phyloP scores from a whole-genome alignment of 2,329 filamentous ascomycete genomes.

The Sordariomycetes sp. region DNA sequence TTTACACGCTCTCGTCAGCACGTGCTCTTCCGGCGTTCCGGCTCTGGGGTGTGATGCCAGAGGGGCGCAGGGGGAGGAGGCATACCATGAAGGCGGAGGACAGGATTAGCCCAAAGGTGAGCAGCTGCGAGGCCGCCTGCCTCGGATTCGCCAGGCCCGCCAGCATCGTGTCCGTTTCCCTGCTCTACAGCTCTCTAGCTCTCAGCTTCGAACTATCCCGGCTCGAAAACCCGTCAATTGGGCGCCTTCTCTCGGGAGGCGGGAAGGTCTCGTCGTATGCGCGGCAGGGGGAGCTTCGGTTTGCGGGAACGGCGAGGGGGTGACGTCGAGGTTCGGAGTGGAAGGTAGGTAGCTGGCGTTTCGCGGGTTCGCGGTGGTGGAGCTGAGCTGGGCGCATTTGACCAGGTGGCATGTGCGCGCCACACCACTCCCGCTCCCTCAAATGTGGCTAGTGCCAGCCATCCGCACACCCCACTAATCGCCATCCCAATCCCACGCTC shows the following conservation, averaged over 20 bases:
- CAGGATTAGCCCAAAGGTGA: constrained; percentile 86
- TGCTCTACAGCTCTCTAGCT: too few species aligned
- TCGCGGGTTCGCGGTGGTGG: neutral
- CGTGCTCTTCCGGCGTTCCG: neutral
- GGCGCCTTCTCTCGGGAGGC: too few species aligned
- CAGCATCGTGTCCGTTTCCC: constrained; percentile 41
- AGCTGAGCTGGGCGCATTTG: neutral
- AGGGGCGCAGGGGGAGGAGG: neutral
- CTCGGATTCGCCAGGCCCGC: constrained; percentile 63
- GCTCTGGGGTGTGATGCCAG: neutral
- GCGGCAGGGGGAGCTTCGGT: neutral
- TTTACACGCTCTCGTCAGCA: constrained; percentile 10
- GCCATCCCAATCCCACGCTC: neutral
- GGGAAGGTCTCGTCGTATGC: neutral
- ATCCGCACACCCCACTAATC: neutral
- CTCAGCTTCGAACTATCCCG: too few species aligned
- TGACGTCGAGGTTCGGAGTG: neutral
- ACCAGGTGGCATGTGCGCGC: neutral
- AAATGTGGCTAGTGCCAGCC: neutral
- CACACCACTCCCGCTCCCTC: neutral
- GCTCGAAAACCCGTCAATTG: too few species aligned
- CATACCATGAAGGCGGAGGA: constrained; percentile 82
- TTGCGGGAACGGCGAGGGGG: neutral
- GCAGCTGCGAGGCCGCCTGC: constrained; percentile 68
- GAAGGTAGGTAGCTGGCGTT: neutral